A percentile compares a stretch with the other conserved stretches of the same genome.
These are phyloP conservation scores for Ocimum tenuiflorum DNA, from an alignment of 257 asterid genomes.

Conservation along the genomic window DNA sequence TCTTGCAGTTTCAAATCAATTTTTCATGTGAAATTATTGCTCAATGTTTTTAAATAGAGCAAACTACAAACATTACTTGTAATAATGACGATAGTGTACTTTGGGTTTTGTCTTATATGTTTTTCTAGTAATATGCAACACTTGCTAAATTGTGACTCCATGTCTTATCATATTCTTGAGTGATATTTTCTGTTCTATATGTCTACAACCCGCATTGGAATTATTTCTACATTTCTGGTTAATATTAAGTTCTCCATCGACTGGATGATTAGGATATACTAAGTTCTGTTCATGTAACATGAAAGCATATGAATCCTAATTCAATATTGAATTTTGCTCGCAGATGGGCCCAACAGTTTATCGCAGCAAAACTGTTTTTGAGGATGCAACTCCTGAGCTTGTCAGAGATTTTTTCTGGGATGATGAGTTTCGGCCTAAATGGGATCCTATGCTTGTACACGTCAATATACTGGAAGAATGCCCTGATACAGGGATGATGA, in stretches of 20 bases:
- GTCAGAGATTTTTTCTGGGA: slow-evolving; percentile 97
- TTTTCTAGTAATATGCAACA: too few species aligned
- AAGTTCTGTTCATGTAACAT: slow-evolving; percentile 1
- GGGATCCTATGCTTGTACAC: slow-evolving; percentile 80
- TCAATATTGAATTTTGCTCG: slow-evolving; percentile 13
- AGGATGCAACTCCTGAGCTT: slow-evolving; percentile 81
- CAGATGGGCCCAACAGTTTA: slow-evolving; percentile 64
- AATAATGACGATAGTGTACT: neutral
- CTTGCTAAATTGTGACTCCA: slow-evolving; percentile 1
- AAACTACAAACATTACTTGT: neutral
- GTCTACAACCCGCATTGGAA: neutral
- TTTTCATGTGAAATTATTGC: slow-evolving; percentile 11
- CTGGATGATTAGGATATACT: neutral
- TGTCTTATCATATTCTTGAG: neutral
- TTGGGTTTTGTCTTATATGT: neutral
- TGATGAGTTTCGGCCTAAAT: slow-evolving; percentile 78
- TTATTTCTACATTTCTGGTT: neutral
- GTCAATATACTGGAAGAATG: slow-evolving; percentile 67
- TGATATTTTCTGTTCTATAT: neutral
- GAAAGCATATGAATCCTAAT: neutral
- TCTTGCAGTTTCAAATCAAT: slow-evolving; percentile 17
- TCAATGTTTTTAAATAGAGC: neutral
- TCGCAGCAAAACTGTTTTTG: slow-evolving; percentile 73
- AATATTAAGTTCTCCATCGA: slow-evolving; percentile 2
- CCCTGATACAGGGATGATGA: slow-evolving; percentile 62